Percentiles rank a stretch among this genome's conserved stretches.
Conservation (phyloP, 148 eudicot genomes). For the Dysphania ambrosioides region DNA sequence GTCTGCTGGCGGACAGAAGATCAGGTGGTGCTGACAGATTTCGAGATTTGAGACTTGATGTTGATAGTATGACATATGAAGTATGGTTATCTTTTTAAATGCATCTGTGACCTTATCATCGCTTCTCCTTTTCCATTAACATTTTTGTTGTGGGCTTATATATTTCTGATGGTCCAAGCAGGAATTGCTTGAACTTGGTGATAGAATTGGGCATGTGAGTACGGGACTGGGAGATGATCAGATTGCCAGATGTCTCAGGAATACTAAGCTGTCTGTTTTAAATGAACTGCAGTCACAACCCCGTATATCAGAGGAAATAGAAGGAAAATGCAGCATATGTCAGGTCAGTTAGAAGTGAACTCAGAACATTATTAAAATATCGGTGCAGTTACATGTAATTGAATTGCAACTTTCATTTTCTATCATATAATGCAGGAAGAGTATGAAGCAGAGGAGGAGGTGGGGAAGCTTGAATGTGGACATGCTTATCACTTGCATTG, state of each 20-base stretch:
- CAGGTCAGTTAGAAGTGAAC: slow-evolving; percentile 40
- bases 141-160: background rate
- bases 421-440: slow-evolving; percentile 49
- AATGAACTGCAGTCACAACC: slow-evolving; percentile 30
- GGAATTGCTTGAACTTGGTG: slow-evolving; percentile 91
- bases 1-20: slow-evolving; percentile 66
- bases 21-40: slow-evolving; percentile 53
- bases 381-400: no score
- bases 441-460: slow-evolving; percentile 53
- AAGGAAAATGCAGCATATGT: slow-evolving; percentile 79
- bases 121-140: background rate
- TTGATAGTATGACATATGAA: slow-evolving; percentile 89
- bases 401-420: no score
- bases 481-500: slow-evolving; percentile 61
- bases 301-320: slow-evolving; percentile 33
- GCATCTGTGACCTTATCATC: background rate
- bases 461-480: slow-evolving; percentile 61
- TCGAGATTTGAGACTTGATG: slow-evolving; percentile 73
- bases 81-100: slow-evolving; percentile 26
- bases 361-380: background rate
- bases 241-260: slow-evolving; percentile 62
- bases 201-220: slow-evolving; percentile 76
- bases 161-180: slow-evolving; percentile 31
- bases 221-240: slow-evolving; percentile 84
- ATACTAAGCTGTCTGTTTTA: slow-evolving; percentile 41